Conservation (phyloP, 495 filamentous ascomycete species). For the Podospora anserina region DNA sequence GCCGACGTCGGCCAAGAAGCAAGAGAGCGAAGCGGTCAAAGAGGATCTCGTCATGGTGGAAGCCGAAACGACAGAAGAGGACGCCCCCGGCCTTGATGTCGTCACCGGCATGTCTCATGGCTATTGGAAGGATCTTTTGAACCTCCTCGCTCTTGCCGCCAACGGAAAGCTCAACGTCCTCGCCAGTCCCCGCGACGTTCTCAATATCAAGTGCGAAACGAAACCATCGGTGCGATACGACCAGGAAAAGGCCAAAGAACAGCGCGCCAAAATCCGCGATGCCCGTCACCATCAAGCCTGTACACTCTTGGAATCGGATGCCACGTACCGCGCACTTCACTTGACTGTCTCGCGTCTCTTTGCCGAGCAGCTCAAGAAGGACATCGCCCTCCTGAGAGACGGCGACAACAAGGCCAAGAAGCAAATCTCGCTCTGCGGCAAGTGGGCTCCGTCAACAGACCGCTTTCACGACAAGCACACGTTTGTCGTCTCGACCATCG, state of each 20-base stretch:
- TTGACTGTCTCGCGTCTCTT: slow-evolving; percentile 47
- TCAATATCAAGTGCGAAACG: slow-evolving; percentile 27
- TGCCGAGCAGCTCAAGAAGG: slow-evolving; percentile 43
- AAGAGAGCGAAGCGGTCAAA: slow-evolving; percentile 15
- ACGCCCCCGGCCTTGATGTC: slow-evolving; percentile 33
- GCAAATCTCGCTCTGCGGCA: slow-evolving; percentile 46
- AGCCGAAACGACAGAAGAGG: slow-evolving; percentile 25
- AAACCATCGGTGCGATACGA: background rate
- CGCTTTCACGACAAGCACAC: slow-evolving; percentile 51
- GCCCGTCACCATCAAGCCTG: slow-evolving; percentile 32
- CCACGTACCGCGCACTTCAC: slow-evolving; percentile 42
- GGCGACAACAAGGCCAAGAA: slow-evolving; percentile 30
- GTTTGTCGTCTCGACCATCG: slow-evolving; percentile 45
- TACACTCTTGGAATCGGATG: slow-evolving; percentile 30
- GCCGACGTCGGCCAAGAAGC: slow-evolving; percentile 37
- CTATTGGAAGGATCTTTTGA: slow-evolving; percentile 52
- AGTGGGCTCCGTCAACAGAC: slow-evolving; percentile 47
- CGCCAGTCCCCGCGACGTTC: slow-evolving; percentile 28
- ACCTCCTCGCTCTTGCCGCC: slow-evolving; percentile 43
- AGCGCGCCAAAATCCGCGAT: slow-evolving; percentile 9
- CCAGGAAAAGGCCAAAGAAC: slow-evolving; percentile 8
- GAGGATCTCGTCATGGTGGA: slow-evolving; percentile 26
- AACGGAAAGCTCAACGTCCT: slow-evolving; percentile 35
- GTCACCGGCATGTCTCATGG: slow-evolving; percentile 45
- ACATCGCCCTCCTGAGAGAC: slow-evolving; percentile 35